Conservation (phyloP, 2,329 filamentous ascomycete genomes). For the Neoarthrinium moseri region DNA sequence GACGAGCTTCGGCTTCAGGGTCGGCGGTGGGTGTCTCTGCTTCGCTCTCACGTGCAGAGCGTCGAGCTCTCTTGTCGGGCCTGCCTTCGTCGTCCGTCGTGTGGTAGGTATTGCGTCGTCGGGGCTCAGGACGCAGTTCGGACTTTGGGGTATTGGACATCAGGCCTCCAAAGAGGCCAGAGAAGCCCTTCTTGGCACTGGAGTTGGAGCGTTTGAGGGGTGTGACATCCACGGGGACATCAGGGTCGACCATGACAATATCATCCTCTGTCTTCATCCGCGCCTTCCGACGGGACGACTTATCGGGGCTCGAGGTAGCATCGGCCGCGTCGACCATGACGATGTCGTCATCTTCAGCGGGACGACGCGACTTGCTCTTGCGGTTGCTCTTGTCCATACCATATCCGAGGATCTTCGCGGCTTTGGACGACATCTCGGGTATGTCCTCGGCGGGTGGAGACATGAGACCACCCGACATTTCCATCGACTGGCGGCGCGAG, state of each 20-base stretch:
- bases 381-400: conserved; percentile 50
- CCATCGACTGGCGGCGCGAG: conserved; percentile 69
- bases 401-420: conserved; percentile 75
- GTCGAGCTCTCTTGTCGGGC: conserved; percentile 34
- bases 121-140: conserved; percentile 34
- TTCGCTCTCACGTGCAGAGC: conserved; percentile 40
- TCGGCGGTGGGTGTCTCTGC: conserved; percentile 51
- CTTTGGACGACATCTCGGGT: conserved; percentile 68
- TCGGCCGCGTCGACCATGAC: conserved; percentile 46
- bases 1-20: conserved; percentile 59
- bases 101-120: conserved; percentile 49
- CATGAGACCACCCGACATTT: conserved; percentile 61
- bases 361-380: conserved; percentile 44
- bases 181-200: conserved; percentile 59
- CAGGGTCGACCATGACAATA: conserved; percentile 54
- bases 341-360: conserved; percentile 48
- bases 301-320: conserved; percentile 41
- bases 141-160: conserved; percentile 36
- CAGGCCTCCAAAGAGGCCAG: conserved; percentile 62
- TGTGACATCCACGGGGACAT: conserved; percentile 45
- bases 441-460: conserved; percentile 73
- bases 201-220: conserved; percentile 62
- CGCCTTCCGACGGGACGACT: conserved; percentile 40
- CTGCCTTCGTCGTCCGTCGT: conserved; percentile 50
- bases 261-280: conserved; percentile 61